A percentile compares a stretch with the other conserved stretches of the same genome.
Conservation (phyloP, 805 yeast genomes). For the Ogataea parapolymorpha region DNA sequence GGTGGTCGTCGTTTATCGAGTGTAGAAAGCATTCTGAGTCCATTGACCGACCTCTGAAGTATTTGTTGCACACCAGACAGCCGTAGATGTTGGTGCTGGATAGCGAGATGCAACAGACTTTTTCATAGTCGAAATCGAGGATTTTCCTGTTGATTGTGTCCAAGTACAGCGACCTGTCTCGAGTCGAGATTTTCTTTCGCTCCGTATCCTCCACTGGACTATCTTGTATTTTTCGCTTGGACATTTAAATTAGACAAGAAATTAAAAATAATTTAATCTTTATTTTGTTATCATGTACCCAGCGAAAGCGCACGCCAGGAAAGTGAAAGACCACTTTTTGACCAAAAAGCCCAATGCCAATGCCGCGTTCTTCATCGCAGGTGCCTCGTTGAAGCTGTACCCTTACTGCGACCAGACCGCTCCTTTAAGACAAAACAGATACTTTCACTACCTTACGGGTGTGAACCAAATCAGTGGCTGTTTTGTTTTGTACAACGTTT, state of each 20-base stretch:
- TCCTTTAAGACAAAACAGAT: slow-evolving; percentile 84
- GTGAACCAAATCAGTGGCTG: slow-evolving; percentile 72
- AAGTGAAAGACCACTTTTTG: slow-evolving; percentile 38
- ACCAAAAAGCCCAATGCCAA: slow-evolving; percentile 18
- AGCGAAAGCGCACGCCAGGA: slow-evolving; percentile 71
- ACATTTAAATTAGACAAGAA: background rate
- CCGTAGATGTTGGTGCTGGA: slow-evolving; percentile 62
- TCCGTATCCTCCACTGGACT: background rate
- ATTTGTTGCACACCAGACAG: slow-evolving; percentile 72
- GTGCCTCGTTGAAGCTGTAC: slow-evolving; percentile 54
- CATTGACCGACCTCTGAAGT: slow-evolving; percentile 61
- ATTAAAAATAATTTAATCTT: background rate
- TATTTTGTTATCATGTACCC: slow-evolving; percentile 48
- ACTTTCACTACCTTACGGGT: slow-evolving; percentile 85
- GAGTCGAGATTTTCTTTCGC: background rate
- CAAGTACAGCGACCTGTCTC: slow-evolving; percentile 29
- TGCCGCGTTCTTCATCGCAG: slow-evolving; percentile 53
- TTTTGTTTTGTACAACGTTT: slow-evolving; percentile 57
- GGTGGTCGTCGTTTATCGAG: slow-evolving; percentile 60
- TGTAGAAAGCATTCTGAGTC: slow-evolving; percentile 69
- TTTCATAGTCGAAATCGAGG: slow-evolving; percentile 69
- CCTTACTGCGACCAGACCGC: slow-evolving; percentile 78
- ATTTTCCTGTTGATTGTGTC: slow-evolving; percentile 42
- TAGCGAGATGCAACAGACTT: slow-evolving; percentile 60
- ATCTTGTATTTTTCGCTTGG: slow-evolving; percentile 1